Evolutionary conservation across 140 eudicot species (phyloP).

Genomic region (Stevia rebaudiana): DNA sequence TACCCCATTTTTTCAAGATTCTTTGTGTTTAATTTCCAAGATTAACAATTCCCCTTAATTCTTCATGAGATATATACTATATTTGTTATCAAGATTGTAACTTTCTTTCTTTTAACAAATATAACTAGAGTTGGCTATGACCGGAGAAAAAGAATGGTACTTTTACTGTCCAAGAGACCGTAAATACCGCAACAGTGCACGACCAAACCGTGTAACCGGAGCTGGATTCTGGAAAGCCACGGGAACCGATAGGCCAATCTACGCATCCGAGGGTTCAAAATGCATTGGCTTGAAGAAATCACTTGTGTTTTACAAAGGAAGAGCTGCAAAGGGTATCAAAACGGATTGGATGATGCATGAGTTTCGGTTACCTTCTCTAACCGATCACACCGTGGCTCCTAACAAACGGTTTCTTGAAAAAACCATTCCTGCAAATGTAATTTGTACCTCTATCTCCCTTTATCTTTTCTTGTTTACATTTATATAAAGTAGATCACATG

Average conservation of each 20-base stretch:
- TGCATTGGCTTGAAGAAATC: conserved; percentile 54
- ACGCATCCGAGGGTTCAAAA: conserved; percentile 44
- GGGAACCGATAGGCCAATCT: conserved; percentile 51
- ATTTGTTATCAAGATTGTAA: neutral
- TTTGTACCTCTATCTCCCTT: neutral
- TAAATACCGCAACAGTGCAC: conserved; percentile 46
- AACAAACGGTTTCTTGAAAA: conserved; percentile 36
- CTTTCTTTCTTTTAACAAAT: neutral
- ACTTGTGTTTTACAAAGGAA: conserved; percentile 54
- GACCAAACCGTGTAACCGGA: conserved; percentile 56
- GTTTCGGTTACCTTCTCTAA: conserved; percentile 46
- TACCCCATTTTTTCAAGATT: conserved; percentile 2
- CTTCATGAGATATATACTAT: too few species aligned
- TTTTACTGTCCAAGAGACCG: conserved; percentile 60
- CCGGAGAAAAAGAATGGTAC: conserved; percentile 59
- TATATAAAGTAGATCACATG: neutral
- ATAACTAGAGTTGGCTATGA: conserved; percentile 39
- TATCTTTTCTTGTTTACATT: neutral
- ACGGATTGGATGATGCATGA: conserved; percentile 72
- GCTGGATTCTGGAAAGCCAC: conserved; percentile 64
- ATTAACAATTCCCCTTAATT: too few species aligned
- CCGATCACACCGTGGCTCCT: conserved; percentile 34
- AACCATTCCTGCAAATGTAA: conserved; percentile 51
- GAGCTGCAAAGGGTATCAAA: conserved; percentile 57
- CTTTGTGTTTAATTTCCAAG: neutral